A percentile compares a stretch with the other conserved stretches of the same genome.
Evolutionary conservation across 306 rosid genomes (phyloP).

Genomic region (Oemleria cerasiformis): DNA sequence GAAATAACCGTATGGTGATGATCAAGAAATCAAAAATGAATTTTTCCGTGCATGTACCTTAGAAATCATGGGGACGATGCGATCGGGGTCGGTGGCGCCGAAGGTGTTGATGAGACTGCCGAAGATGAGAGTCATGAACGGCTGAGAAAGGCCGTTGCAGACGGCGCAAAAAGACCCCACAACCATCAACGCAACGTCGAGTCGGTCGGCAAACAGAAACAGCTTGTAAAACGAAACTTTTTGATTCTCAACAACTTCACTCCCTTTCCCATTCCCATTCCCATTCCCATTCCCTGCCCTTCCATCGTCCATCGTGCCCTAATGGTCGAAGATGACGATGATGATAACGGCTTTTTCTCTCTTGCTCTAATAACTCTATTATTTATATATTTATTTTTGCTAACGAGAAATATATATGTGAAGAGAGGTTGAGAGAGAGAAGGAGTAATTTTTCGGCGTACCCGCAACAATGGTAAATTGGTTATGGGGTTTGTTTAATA

Average conservation of each 20-base stretch:
- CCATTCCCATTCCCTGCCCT: background rate
- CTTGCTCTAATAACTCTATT: too few species aligned
- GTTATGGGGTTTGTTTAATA: too few species aligned
- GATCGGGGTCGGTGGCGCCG: slow-evolving; percentile 36
- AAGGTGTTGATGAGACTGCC: slow-evolving; percentile 59
- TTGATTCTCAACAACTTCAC: slow-evolving; percentile 11
- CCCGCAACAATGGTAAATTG: too few species aligned
- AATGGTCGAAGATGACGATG: too few species aligned
- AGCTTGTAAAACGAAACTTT: slow-evolving; percentile 57
- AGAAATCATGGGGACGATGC: slow-evolving; percentile 39
- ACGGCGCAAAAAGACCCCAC: slow-evolving; percentile 50
- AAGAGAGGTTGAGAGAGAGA: too few species aligned
- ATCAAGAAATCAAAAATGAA: too few species aligned
- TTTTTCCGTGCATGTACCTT: slow-evolving; percentile 32
- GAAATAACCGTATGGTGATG: background rate
- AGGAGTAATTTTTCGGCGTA: too few species aligned
- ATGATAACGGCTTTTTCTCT: background rate
- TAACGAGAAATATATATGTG: too few species aligned
- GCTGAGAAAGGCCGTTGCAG: slow-evolving; percentile 59
- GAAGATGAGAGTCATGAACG: slow-evolving; percentile 63
- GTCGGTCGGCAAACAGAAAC: slow-evolving; percentile 60
- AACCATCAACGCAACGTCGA: slow-evolving; percentile 51
- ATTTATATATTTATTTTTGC: too few species aligned
- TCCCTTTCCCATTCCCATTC: background rate
- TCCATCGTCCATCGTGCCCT: background rate